A percentile compares a stretch with the other conserved stretches of the same genome.
Conservation (phyloP, 179 eudicot genomes). For the Heliamphora ciliata region DNA sequence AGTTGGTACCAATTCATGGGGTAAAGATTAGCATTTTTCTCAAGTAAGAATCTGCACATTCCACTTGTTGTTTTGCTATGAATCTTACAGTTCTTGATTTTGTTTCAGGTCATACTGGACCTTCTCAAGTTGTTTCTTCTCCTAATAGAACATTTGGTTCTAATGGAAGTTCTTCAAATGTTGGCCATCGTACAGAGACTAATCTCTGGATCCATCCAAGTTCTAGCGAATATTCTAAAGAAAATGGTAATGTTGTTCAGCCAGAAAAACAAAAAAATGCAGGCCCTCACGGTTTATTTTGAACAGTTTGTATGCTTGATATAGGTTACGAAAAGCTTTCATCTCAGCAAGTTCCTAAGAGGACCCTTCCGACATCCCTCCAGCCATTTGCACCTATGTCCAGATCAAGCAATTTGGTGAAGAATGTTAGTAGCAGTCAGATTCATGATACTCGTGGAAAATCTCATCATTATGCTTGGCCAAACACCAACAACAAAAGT, state of each 20-base stretch:
- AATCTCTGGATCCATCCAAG: conserved; percentile 28
- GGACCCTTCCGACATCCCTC: conserved; percentile 54
- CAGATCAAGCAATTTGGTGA: conserved; percentile 29
- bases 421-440: conserved; percentile 35
- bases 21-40: conserved; percentile 20
- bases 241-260: conserved; percentile 27
- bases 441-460: conserved; percentile 35
- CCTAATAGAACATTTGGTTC: conserved; percentile 19
- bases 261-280: not conserved
- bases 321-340: conserved; percentile 23
- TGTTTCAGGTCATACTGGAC: conserved; percentile 28
- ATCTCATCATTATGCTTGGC: conserved; percentile 23
- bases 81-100: conserved; percentile 12
- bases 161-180: conserved; percentile 32
- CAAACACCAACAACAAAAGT: conserved; percentile 25
- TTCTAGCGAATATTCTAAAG: conserved; percentile 20
- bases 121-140: conserved; percentile 25
- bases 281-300: conserved; percentile 17
- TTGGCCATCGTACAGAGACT: conserved; percentile 22
- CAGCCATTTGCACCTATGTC: conserved; percentile 30
- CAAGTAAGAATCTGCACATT: not conserved
- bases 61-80: not conserved
- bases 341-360: conserved; percentile 32
- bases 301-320: conserved; percentile 17
- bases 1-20: conserved; percentile 19